phyloP scores from a whole-genome alignment of 768 basidiomycete genomes.

The Harrya chromipes region DNA sequence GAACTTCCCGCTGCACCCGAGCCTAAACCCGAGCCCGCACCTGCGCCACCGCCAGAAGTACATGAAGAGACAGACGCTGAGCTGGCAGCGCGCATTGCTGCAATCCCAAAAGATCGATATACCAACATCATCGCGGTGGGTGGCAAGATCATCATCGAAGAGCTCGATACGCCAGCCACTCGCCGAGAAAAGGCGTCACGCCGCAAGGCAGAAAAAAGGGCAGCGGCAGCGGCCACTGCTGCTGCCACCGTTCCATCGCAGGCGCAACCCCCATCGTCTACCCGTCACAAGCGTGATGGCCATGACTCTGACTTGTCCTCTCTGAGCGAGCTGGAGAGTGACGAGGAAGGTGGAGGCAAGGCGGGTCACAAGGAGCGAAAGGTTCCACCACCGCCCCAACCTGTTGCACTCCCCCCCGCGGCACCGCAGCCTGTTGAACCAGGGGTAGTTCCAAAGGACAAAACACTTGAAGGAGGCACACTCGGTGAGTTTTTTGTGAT shows the following conservation, averaged over 20 bases:
- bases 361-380: conserved; percentile 5
- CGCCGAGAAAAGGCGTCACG: conserved; percentile 55
- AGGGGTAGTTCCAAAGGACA: conserved; percentile 34
- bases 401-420: conserved; percentile 6
- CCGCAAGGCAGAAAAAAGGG: conserved; percentile 40
- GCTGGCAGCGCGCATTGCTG: conserved; percentile 27
- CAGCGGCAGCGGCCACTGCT: conserved; percentile 24
- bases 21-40: neutral
- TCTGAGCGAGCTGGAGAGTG: conserved; percentile 43
- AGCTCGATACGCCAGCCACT: conserved; percentile 67
- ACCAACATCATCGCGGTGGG: conserved; percentile 34
- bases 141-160: conserved; percentile 63
- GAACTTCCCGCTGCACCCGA: neutral
- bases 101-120: conserved; percentile 28
- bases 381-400: neutral
- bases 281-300: conserved; percentile 10
- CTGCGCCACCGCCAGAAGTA: neutral
- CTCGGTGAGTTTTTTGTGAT: conserved; percentile 47
- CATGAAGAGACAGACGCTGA: conserved; percentile 12
- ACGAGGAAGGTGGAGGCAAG: conserved; percentile 16
- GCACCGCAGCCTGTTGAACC: conserved; percentile 20
- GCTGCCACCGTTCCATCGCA: conserved; percentile 8
- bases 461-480: conserved; percentile 51
- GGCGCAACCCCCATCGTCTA: neutral
- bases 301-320: conserved; percentile 45